phyloP scores from a whole-genome alignment of 352 stramenopile genomes.

The Chrysophaeum taylorii region DNA sequence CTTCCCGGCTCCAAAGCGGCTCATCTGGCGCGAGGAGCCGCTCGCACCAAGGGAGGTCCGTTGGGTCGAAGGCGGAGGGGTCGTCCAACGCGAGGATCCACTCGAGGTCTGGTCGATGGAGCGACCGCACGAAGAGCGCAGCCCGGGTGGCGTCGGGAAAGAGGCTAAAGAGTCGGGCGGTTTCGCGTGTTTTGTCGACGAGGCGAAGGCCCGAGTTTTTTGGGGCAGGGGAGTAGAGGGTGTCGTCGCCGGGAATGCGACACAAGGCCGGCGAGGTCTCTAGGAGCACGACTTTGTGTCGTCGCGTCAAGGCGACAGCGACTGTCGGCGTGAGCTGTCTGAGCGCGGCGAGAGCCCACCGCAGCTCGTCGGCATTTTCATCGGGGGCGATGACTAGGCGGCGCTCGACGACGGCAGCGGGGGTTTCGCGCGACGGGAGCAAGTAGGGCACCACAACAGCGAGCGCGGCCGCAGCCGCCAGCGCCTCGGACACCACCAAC shows the following conservation, averaged over 20 bases:
- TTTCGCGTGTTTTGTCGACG: background rate
- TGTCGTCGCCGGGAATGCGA: no score
- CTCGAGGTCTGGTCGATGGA: background rate
- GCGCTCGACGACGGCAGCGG: no score
- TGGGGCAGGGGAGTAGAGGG: no score
- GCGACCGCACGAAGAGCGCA: background rate
- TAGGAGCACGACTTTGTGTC: no score
- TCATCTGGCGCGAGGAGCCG: no score
- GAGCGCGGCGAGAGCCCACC: no score
- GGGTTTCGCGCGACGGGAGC: background rate
- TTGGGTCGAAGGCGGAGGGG: background rate
- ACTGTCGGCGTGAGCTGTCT: no score
- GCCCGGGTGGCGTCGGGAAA: background rate
- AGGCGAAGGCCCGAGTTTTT: background rate
- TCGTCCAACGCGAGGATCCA: background rate
- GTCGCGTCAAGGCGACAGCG: no score
- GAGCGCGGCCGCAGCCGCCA: constrained; percentile 34
- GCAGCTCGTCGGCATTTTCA: no score
- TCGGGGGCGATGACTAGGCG: no score
- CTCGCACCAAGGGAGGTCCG: background rate
- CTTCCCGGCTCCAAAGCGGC: no score
- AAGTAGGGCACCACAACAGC: constrained; percentile 21
- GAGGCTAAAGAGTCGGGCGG: background rate
- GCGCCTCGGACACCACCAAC: background rate
- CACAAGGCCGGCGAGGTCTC: no score